Conservation (phyloP, 1,284 basidiomycete genomes). For the Boletus semigastroideus region DNA sequence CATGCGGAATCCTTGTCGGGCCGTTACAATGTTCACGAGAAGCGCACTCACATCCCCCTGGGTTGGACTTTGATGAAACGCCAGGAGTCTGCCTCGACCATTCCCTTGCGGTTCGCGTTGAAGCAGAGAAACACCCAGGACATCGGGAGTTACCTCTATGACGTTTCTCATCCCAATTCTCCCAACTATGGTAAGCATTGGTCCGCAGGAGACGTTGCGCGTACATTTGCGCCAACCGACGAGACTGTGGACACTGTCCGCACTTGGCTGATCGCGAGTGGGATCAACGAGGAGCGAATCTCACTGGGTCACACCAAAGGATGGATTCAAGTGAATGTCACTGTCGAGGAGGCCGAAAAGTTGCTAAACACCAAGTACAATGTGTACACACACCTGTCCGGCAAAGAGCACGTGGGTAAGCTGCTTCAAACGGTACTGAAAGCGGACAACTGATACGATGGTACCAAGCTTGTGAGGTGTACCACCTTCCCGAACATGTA, state of each 20-base stretch:
- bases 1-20: conserved; percentile 3
- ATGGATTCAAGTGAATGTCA: conserved; percentile 42
- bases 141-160: conserved; percentile 37
- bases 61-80: conserved; percentile 34
- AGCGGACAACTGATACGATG: conserved; percentile 18
- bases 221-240: conserved; percentile 40
- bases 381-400: conserved; percentile 40
- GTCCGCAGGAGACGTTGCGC: conserved; percentile 36
- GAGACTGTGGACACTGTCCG: conserved; percentile 39
- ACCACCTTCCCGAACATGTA: conserved; percentile 43
- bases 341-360: conserved; percentile 41
- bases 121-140: conserved; percentile 40
- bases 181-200: conserved; percentile 45
- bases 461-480: conserved; percentile 38
- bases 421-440: not conserved
- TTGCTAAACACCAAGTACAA: conserved; percentile 44
- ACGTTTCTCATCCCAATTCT: conserved; percentile 44
- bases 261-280: conserved; percentile 38
- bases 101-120: conserved; percentile 43
- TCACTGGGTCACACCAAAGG: conserved; percentile 26
- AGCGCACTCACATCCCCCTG: conserved; percentile 29
- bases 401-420: conserved; percentile 31
- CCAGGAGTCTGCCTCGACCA: conserved; percentile 24
- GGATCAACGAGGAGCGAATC: conserved; percentile 26
- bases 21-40: conserved; percentile 30